A percentile compares a stretch with the other conserved stretches of the same genome.
These are phyloP conservation scores for Tagetes erecta DNA, from an alignment of 129 eudicot species.

Conservation along the genomic window DNA sequence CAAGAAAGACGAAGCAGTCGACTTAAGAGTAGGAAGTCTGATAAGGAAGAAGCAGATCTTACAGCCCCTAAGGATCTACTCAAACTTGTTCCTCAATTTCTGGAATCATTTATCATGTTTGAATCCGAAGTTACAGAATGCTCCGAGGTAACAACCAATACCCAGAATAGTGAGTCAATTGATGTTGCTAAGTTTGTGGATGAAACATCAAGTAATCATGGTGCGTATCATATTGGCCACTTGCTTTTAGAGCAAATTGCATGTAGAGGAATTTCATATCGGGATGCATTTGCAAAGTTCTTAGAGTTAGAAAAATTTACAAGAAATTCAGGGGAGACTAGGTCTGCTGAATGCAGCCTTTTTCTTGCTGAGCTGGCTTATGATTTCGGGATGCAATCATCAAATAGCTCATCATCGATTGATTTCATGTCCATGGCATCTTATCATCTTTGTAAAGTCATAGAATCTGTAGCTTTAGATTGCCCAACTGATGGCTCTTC, in stretches of 20 bases:
- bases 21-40: conserved; percentile 86
- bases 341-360: conserved; percentile 84
- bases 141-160: conserved; percentile 36
- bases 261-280: conserved; percentile 43
- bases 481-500: conserved; percentile 45
- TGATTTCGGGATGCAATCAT: conserved; percentile 62
- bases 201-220: conserved; percentile 59
- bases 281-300: conserved; percentile 50
- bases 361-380: conserved; percentile 88
- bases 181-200: conserved; percentile 58
- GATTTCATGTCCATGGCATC: conserved; percentile 59
- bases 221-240: conserved; percentile 79
- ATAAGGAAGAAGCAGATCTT: conserved; percentile 73
- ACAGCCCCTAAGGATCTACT: conserved; percentile 59
- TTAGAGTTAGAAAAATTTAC: conserved; percentile 78
- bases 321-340: conserved; percentile 59
- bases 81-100: conserved; percentile 66
- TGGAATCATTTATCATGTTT: conserved; percentile 55
- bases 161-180: conserved; percentile 45
- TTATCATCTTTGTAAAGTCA: conserved; percentile 82
- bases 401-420: conserved; percentile 39
- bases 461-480: conserved; percentile 71
- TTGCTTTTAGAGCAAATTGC: conserved; percentile 80
- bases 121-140: conserved; percentile 42
- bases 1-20: conserved; percentile 92